Percentiles rank a stretch among this genome's conserved stretches.
Evolutionary conservation across 306 rosid species (phyloP).

Genomic region (Cucurbita maxima): DNA sequence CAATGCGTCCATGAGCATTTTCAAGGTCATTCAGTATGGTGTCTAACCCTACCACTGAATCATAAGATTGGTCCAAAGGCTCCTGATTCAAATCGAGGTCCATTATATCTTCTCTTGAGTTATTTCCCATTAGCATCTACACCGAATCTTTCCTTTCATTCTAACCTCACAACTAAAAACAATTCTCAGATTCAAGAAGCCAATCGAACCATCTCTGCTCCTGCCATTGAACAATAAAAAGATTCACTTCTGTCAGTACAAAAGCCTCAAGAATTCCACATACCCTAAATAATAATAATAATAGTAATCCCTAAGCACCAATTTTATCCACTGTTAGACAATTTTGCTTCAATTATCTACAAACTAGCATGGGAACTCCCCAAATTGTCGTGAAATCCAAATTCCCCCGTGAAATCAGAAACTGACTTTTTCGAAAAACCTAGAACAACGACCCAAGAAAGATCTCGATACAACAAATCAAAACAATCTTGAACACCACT

Average conservation of each 20-base stretch:
- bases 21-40: constrained; percentile 41
- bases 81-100: constrained; percentile 40
- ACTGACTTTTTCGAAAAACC: neutral
- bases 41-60: constrained; percentile 27
- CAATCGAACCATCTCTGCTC: neutral
- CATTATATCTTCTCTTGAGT: constrained; percentile 24
- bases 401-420: neutral
- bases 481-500: neutral
- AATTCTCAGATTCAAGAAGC: neutral
- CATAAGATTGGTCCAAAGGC: constrained; percentile 23
- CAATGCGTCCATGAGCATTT: constrained; percentile 37
- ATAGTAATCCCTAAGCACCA: neutral
- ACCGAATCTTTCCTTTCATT: neutral
- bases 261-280: neutral
- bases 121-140: constrained; percentile 15
- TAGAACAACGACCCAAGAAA: neutral
- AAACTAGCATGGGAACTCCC: neutral
- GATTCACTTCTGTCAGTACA: neutral
- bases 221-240: neutral
- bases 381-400: neutral
- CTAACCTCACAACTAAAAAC: neutral
- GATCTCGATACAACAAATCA: neutral
- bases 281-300: neutral
- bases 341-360: neutral
- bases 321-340: neutral